A percentile compares a stretch with the other conserved stretches of the same genome.
These are phyloP conservation scores for Basidiobolus heterosporus DNA, from an alignment of 371 early-diverging fungal genomes.

Conservation along the genomic window DNA sequence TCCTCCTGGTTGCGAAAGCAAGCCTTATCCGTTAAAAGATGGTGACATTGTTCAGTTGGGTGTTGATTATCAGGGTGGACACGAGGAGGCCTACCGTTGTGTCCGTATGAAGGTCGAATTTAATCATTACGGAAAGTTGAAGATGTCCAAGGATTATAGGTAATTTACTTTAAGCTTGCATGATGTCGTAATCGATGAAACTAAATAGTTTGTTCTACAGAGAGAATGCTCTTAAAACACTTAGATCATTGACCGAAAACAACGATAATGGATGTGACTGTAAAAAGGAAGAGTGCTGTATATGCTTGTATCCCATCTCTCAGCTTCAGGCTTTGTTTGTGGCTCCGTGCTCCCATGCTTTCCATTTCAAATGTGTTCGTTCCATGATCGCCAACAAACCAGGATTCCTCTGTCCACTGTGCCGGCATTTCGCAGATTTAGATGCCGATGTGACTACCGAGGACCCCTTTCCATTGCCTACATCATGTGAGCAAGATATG, in stretches of 20 bases:
- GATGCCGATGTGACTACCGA: slow-evolving; percentile 33
- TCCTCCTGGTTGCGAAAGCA: slow-evolving; percentile 69
- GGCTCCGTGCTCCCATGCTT: slow-evolving; percentile 87
- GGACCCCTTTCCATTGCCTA: background rate
- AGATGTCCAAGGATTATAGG: background rate
- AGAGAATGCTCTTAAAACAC: slow-evolving; percentile 13
- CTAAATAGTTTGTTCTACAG: slow-evolving; percentile 12
- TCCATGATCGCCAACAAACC: slow-evolving; percentile 49
- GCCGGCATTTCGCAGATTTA: slow-evolving; percentile 83
- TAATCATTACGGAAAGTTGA: slow-evolving; percentile 10
- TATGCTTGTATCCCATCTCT: slow-evolving; percentile 75
- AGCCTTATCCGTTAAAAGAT: slow-evolving; percentile 64
- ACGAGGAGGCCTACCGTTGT: background rate
- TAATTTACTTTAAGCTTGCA: background rate
- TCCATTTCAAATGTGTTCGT: slow-evolving; percentile 85
- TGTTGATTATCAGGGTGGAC: slow-evolving; percentile 89
- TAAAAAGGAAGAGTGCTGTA: slow-evolving; percentile 69
- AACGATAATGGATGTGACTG: slow-evolving; percentile 11
- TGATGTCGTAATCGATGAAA: slow-evolving; percentile 10
- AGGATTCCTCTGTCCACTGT: slow-evolving; percentile 84
- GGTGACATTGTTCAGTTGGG: slow-evolving; percentile 88
- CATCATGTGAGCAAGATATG: too few relatives aligned
- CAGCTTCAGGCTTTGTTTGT: slow-evolving; percentile 88
- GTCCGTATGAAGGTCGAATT: slow-evolving; percentile 1
- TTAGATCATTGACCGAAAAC: slow-evolving; percentile 10